A percentile compares a stretch with the other conserved stretches of the same genome.
These are phyloP conservation scores for Fraxinus baroniana DNA, from an alignment of 305 asterid species.

Conservation along the genomic window DNA sequence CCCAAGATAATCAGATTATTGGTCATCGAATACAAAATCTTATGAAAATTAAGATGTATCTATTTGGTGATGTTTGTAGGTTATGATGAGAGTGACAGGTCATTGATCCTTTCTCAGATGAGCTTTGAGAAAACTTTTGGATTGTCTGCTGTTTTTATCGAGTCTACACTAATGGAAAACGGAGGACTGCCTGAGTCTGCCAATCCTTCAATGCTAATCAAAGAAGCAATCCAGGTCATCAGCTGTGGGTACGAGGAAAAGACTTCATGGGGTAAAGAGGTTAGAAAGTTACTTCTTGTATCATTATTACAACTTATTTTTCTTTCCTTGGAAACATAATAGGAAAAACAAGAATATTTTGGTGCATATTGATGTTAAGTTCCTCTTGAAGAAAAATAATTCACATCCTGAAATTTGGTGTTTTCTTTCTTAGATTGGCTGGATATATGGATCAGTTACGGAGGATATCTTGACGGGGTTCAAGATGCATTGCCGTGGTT, in stretches of 20 bases:
- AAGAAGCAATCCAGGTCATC: constrained; percentile 95
- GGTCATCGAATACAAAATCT: background rate
- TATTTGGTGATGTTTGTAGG: constrained; percentile 36
- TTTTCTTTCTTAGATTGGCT: constrained; percentile 60
- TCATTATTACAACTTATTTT: background rate
- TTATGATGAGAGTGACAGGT: constrained; percentile 87
- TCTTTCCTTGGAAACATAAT: background rate
- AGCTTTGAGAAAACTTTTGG: constrained; percentile 97
- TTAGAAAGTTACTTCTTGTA: constrained; percentile 26
- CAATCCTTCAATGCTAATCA: constrained; percentile 73
- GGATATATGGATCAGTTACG: constrained; percentile 95
- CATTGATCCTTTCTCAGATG: constrained; percentile 85
- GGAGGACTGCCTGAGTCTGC: constrained; percentile 85
- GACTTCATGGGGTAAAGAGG: constrained; percentile 99
- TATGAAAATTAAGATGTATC: background rate
- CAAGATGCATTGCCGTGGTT: constrained; percentile 99
- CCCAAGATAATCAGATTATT: background rate
- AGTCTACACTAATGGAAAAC: constrained; percentile 88
- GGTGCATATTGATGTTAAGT: background rate
- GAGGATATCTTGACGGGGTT: constrained; percentile 98
- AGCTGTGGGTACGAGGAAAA: constrained; percentile 97
- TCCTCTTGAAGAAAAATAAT: background rate
- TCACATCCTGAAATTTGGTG: background rate
- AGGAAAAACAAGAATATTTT: background rate
- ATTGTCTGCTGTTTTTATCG: constrained; percentile 77